Conservation (phyloP, 176 grass and related monocot species). For the Cocos nucifera region DNA sequence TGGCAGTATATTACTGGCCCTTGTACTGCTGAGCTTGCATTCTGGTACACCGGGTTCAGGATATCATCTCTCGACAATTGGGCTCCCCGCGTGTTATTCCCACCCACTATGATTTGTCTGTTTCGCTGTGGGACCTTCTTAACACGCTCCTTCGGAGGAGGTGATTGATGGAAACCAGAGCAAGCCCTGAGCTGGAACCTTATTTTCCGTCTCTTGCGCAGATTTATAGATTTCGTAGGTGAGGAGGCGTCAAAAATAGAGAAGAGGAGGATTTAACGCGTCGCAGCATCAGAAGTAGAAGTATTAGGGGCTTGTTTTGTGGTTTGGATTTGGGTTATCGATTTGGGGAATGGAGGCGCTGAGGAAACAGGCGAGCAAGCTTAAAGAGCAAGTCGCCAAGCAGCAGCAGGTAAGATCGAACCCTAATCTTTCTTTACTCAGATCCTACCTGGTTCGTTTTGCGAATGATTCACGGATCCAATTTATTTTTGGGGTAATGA, state of each 20-base stretch:
- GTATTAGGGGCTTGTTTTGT: neutral
- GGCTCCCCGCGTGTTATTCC: too few species aligned
- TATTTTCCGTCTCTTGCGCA: too few species aligned
- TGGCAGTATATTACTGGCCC: too few species aligned
- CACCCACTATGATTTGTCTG: too few species aligned
- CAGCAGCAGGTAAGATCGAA: conserved; percentile 67
- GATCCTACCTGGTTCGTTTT: neutral
- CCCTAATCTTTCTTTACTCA: neutral
- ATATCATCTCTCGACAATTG: too few species aligned
- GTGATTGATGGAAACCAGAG: too few species aligned
- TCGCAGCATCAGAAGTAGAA: neutral
- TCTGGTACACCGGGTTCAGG: too few species aligned
- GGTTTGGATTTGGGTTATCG: neutral
- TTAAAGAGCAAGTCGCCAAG: conserved; percentile 94
- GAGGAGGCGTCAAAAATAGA: neutral
- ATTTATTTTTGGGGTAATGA: neutral
- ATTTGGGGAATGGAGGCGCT: conserved; percentile 57
- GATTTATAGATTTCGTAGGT: too few species aligned
- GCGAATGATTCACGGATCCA: conserved; percentile 5
- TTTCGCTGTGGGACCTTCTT: too few species aligned
- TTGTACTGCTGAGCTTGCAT: too few species aligned
- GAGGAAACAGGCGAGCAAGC: conserved; percentile 83
- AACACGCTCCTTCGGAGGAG: too few species aligned
- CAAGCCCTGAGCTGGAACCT: too few species aligned
- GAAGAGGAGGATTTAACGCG: neutral